A percentile compares a stretch with the other conserved stretches of the same genome.
Evolutionary conservation across 352 stramenopile species (phyloP).

Genomic region (Thraustochytrium sp.): DNA sequence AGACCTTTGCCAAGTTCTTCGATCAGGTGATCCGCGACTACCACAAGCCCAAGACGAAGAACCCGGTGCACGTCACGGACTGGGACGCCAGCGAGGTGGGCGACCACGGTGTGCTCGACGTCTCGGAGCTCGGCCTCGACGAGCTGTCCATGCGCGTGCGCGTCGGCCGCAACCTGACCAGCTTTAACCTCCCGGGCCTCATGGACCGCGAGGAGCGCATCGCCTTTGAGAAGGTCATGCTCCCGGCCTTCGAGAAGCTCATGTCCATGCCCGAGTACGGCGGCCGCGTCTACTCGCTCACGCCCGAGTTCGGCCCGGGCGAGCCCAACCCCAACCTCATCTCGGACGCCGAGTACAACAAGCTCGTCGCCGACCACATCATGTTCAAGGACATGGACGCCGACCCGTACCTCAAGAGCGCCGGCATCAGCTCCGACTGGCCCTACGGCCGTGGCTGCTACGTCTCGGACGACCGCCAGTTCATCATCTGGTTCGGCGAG

Average conservation of each 20-base stretch:
- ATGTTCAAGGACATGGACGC: slow-evolving; percentile 74
- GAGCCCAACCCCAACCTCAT: slow-evolving; percentile 55
- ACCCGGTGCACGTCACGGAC: slow-evolving; percentile 51
- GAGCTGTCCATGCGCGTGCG: slow-evolving; percentile 68
- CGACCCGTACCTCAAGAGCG: slow-evolving; percentile 63
- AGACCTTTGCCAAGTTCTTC: slow-evolving; percentile 56
- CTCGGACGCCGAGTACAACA: slow-evolving; percentile 63
- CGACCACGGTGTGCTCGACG: slow-evolving; percentile 49
- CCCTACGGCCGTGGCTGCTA: slow-evolving; percentile 67
- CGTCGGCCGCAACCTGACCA: slow-evolving; percentile 70
- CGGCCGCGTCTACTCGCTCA: slow-evolving; percentile 71
- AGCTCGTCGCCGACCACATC: slow-evolving; percentile 67
- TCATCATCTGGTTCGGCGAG: slow-evolving; percentile 75
- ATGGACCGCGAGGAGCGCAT: slow-evolving; percentile 69
- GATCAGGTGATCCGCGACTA: slow-evolving; percentile 57
- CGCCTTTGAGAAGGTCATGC: slow-evolving; percentile 73
- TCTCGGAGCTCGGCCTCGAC: slow-evolving; percentile 55
- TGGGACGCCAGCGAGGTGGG: slow-evolving; percentile 45
- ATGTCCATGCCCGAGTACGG: slow-evolving; percentile 59
- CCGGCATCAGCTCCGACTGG: slow-evolving; percentile 64
- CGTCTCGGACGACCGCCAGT: slow-evolving; percentile 68
- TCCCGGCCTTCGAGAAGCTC: slow-evolving; percentile 67
- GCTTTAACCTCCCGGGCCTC: slow-evolving; percentile 66
- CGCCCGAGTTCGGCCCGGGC: slow-evolving; percentile 47
- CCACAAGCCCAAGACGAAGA: slow-evolving; percentile 51